These are phyloP conservation scores for Arabis alpina DNA, from an alignment of 345 rosid genomes.

Conservation along the genomic window DNA sequence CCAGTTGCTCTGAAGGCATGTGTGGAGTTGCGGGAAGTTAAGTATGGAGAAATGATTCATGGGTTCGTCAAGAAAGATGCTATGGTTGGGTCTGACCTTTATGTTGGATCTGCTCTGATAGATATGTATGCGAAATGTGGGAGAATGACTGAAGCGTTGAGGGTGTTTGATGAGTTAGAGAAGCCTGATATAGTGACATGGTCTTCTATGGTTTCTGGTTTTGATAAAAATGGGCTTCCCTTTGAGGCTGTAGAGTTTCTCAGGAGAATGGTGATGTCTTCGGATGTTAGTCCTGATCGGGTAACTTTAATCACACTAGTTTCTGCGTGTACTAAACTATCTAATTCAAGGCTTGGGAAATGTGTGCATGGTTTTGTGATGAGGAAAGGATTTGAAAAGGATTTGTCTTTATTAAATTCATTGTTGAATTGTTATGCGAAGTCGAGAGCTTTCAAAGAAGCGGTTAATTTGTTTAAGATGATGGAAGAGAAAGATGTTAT, in stretches of 20 bases:
- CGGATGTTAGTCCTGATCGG: conserved; percentile 45
- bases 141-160: conserved; percentile 46
- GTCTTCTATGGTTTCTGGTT: conserved; percentile 69
- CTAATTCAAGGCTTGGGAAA: conserved; percentile 51
- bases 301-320: conserved; percentile 57
- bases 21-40: conserved; percentile 45
- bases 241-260: conserved; percentile 51
- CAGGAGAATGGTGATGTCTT: conserved; percentile 43
- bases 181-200: conserved; percentile 57
- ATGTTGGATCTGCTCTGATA: conserved; percentile 55
- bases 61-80: conserved; percentile 47
- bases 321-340: conserved; percentile 55
- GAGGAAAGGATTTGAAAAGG: conserved; percentile 48
- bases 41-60: conserved; percentile 52
- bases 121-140: conserved; percentile 58
- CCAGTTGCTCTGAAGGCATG: conserved; percentile 58
- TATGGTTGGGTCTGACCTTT: conserved; percentile 46
- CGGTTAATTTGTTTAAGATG: conserved; percentile 44
- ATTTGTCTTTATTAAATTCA: conserved; percentile 48
- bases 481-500: conserved; percentile 57
- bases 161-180: conserved; percentile 50
- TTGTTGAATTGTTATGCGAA: conserved; percentile 59
- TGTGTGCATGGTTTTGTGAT: conserved; percentile 54
- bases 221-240: conserved; percentile 50
- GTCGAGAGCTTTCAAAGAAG: conserved; percentile 44